Percentiles rank a stretch among this genome's conserved stretches.
phyloP scores from a whole-genome alignment of 2,329 filamentous ascomycete genomes.

The Colletotrichum chlorophyti region DNA sequence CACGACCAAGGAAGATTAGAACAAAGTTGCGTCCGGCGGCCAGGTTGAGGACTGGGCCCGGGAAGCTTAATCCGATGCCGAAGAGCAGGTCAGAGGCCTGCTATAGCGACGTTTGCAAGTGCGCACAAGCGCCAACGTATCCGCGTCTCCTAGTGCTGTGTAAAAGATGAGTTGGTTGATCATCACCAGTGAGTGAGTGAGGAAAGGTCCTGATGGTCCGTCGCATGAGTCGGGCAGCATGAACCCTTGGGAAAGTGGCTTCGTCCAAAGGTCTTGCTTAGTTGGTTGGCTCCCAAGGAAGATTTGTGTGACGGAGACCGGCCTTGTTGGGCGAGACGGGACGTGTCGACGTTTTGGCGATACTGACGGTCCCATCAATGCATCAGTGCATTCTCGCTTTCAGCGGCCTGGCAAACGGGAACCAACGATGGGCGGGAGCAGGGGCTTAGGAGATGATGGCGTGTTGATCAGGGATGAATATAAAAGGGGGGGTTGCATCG shows the following conservation, averaged over 20 bases:
- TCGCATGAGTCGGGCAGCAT: no score
- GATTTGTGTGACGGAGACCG: neutral
- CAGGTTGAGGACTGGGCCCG: neutral
- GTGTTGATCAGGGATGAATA: conserved; percentile 8
- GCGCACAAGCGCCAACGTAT: no score
- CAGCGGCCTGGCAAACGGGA: neutral
- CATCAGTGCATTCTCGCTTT: neutral
- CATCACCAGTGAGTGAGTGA: no score
- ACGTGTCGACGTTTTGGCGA: conserved; percentile 12
- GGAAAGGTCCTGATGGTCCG: no score
- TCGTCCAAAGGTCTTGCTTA: neutral
- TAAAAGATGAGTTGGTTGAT: no score
- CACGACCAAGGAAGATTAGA: neutral
- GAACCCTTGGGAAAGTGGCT: conserved; percentile 5
- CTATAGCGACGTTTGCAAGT: neutral
- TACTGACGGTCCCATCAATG: no score
- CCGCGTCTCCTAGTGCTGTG: no score
- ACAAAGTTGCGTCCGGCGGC: conserved; percentile 7
- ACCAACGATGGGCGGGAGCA: neutral
- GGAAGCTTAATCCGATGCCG: neutral
- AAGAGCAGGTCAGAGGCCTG: neutral
- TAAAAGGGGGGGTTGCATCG: conserved; percentile 21
- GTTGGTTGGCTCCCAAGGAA: no score
- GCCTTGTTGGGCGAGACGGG: conserved; percentile 16
- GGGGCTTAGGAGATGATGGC: conserved; percentile 1